Conservation (phyloP, 768 basidiomycete genomes). For the Mrakia blollopis region DNA sequence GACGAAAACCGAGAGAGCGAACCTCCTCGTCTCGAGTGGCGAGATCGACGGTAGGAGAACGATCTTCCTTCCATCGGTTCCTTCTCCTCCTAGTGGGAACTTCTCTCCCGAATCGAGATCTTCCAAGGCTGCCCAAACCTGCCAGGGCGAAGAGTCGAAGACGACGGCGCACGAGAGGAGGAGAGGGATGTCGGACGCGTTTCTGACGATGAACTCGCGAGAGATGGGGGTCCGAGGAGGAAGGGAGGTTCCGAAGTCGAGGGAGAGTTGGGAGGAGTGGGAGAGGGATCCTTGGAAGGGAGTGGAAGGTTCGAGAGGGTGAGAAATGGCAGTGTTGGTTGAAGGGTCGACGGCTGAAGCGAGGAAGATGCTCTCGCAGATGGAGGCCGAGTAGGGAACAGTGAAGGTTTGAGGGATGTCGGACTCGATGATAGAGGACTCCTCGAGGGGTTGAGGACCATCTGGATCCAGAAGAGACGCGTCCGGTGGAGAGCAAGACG, state of each 20-base stretch:
- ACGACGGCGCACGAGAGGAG: slow-evolving; percentile 17
- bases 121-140: not conserved
- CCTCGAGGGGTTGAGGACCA: not conserved
- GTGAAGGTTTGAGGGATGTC: not conserved
- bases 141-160: slow-evolving; percentile 19
- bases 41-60: not conserved
- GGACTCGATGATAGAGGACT: not conserved
- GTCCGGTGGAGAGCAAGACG: not conserved
- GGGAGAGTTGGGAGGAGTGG: slow-evolving; percentile 7
- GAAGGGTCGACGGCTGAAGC: not conserved
- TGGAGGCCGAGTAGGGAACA: slow-evolving; percentile 14
- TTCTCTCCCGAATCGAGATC: slow-evolving; percentile 5
- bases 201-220: slow-evolving; percentile 5
- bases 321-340: not conserved
- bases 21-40: not conserved
- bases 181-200: slow-evolving; percentile 19
- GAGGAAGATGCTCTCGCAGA: slow-evolving; percentile 16
- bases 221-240: not conserved
- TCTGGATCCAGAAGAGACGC: not conserved
- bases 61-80: not conserved
- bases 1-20: not conserved
- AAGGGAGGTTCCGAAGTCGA: not conserved
- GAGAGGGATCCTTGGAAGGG: slow-evolving; percentile 8
- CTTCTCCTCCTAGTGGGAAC: slow-evolving; percentile 7
- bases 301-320: not conserved